These are phyloP conservation scores for Brassica hybrid DNA, from an alignment of 441 rosid species.

Conservation along the genomic window DNA sequence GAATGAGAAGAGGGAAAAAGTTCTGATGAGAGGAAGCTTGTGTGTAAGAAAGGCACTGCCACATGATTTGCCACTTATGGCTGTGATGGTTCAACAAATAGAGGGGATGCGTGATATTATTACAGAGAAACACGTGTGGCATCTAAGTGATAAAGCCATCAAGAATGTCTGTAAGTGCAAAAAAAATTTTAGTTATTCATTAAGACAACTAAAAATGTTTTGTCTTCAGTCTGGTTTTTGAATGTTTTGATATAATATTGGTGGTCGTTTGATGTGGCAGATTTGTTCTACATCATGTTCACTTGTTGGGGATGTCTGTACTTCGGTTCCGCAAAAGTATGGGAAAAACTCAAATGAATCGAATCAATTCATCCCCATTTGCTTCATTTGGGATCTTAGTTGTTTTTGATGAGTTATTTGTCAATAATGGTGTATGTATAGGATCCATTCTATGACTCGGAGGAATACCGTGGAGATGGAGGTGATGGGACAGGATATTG, in stretches of 20 bases:
- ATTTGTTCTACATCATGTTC: slow-evolving; percentile 86
- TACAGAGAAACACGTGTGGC: slow-evolving; percentile 73
- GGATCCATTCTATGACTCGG: slow-evolving; percentile 96
- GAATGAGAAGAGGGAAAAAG: slow-evolving; percentile 42
- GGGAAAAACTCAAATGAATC: slow-evolving; percentile 2
- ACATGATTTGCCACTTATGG: slow-evolving; percentile 76
- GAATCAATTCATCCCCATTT: slow-evolving; percentile 12
- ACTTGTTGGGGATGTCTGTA: slow-evolving; percentile 89
- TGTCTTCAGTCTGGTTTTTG: background rate
- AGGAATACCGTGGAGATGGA: slow-evolving; percentile 81
- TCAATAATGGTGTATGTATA: slow-evolving; percentile 27
- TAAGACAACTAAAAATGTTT: background rate
- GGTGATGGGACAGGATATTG: slow-evolving; percentile 92
- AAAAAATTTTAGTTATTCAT: background rate
- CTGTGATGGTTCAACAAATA: slow-evolving; percentile 73
- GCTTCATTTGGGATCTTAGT: slow-evolving; percentile 1
- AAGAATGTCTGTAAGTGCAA: slow-evolving; percentile 65
- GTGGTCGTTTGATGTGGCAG: slow-evolving; percentile 44
- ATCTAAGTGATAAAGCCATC: slow-evolving; percentile 83
- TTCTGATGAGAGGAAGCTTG: slow-evolving; percentile 47
- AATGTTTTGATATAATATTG: background rate
- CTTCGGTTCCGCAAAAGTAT: slow-evolving; percentile 85
- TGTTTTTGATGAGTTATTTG: slow-evolving; percentile 1
- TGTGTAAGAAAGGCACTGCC: slow-evolving; percentile 56
- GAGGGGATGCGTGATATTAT: slow-evolving; percentile 75